These are phyloP conservation scores for Asclepias syriaca DNA, from an alignment of 257 asterid genomes.

Conservation along the genomic window DNA sequence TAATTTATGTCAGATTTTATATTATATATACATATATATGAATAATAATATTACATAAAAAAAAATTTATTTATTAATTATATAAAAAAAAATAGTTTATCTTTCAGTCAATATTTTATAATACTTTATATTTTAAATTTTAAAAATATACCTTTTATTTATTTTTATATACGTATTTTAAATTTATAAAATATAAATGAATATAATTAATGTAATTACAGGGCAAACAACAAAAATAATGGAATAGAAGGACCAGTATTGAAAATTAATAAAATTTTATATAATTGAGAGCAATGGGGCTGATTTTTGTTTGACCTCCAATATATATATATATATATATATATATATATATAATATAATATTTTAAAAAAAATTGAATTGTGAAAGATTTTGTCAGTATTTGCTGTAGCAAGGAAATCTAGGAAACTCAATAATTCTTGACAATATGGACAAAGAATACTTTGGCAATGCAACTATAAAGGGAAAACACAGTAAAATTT, in stretches of 20 bases:
- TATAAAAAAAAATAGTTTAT: no score
- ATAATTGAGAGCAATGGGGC: background rate
- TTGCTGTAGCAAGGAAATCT: background rate
- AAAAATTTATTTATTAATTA: no score
- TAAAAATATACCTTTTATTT: no score
- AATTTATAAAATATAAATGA: no score
- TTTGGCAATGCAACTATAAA: background rate
- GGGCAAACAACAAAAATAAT: background rate
- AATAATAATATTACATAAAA: no score
- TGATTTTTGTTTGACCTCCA: background rate
- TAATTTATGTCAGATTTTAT: no score
- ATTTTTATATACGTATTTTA: no score
- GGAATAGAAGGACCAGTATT: background rate
- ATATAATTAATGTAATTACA: background rate
- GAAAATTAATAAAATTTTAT: background rate
- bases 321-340: background rate
- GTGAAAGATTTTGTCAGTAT: conserved; percentile 1
- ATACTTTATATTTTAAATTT: no score
- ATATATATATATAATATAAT: background rate
- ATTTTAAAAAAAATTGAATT: background rate
- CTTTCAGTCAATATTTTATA: no score
- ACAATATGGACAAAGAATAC: background rate
- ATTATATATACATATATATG: no score
- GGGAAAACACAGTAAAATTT: background rate
- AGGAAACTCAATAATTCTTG: background rate